Base-by-base conservation (phyloP, 2,329 filamentous ascomycete species). In the Sporothrix luriei region DNA sequence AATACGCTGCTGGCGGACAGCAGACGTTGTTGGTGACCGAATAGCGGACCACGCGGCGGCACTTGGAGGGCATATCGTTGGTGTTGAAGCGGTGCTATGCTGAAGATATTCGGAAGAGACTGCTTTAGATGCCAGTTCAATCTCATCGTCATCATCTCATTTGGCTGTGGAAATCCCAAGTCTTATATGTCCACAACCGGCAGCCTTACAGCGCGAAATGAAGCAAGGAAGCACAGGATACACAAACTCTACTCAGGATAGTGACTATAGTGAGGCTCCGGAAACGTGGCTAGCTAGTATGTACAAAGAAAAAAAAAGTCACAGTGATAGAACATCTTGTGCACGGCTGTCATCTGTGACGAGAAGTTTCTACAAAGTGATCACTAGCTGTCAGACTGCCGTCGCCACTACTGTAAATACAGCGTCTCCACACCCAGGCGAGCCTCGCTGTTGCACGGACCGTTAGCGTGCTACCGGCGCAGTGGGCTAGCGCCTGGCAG, bases 381-480 rank as follows among this genome's bases (percentile, higher is more conserved):
- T 2, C 6, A 6, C 40, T 43, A 11, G 11, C 11, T 43, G 40
- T 43, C 3, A 16, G 40, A 43, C 40, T 43, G 40, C 11, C 13
- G 40, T 11, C 40, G 40, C 11, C 40, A 16, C 40, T 13, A 2
- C 40, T 55, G 52, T 38, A 21, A 57, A 57, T n/a, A 57, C 21
- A 38, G 24, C 26, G 13, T 16, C 57, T 24, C 57, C 57, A 49
- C 61, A 65, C 9, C 40, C n/a, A 13, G 19, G 52, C 29, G 29
- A 52, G 62, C 62, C 43, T 51, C n/a, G 24, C 33, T 54, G 64
- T 66, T 40, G 64, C 33, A 52, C 64, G 64, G 64, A 29, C 64
- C 64, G 49, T 66, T 66, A 66, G 64, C 49, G 64, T 54, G 49
- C 40, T 55, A 66, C 64, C 64, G 64, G 64, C 49, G 21, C 49